phyloP scores from a whole-genome alignment of 2,329 filamentous ascomycete species.

The Curvularia lunata region DNA sequence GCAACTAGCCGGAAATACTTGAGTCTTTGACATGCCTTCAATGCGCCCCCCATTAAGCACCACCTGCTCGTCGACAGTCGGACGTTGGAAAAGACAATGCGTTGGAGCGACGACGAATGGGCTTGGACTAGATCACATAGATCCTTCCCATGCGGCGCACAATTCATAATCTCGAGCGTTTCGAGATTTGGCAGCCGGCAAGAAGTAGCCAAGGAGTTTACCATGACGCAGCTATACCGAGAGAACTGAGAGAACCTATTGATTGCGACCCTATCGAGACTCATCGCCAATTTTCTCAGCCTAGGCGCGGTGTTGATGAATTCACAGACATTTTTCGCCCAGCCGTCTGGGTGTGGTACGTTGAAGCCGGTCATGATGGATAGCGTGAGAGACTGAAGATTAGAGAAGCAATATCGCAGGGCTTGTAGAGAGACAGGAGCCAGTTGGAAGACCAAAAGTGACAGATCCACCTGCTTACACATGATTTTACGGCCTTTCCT shows the following conservation, averaged over 20 bases:
- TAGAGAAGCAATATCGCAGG: constrained; percentile 20
- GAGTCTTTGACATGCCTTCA: constrained; percentile 14
- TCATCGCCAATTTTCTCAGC: constrained; percentile 28
- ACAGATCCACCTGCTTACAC: constrained; percentile 23
- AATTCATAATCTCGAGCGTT: constrained; percentile 26
- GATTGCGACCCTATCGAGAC: constrained; percentile 22
- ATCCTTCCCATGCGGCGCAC: constrained; percentile 23
- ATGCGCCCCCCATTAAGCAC: constrained; percentile 16
- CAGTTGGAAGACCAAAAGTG: constrained; percentile 25
- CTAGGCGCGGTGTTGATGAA: constrained; percentile 29
- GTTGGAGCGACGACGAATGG: constrained; percentile 23
- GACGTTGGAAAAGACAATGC: constrained; percentile 20
- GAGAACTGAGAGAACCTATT: constrained; percentile 5
- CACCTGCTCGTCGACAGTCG: constrained; percentile 26
- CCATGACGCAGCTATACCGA: constrained; percentile 23
- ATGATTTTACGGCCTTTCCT: constrained; percentile 11
- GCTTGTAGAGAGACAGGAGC: constrained; percentile 17
- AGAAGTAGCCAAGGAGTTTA: constrained; percentile 24
- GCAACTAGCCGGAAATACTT: constrained; percentile 14
- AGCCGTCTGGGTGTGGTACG: constrained; percentile 24
- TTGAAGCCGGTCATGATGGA: constrained; percentile 25
- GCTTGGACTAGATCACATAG: constrained; percentile 21
- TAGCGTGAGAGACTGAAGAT: constrained; percentile 26
- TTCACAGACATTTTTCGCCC: constrained; percentile 28
- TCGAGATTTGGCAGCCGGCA: constrained; percentile 20